Base-by-base conservation (phyloP, 768 basidiomycete genomes). In the Erythrobasidium yunnanense region DNA sequence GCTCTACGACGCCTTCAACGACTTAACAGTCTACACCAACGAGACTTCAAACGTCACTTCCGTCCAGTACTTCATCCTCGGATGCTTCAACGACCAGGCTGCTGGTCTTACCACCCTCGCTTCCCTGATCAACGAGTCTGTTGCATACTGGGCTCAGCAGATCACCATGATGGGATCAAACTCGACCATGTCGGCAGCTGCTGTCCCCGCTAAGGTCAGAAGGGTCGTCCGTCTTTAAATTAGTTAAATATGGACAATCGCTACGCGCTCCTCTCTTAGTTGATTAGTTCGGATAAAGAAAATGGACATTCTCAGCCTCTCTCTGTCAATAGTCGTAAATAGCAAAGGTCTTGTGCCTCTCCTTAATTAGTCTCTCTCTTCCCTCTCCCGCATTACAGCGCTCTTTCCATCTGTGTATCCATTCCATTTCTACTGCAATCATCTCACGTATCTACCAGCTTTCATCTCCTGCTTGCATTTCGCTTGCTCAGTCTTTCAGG, bases 1-100 rank as follows among this genome's bases (percentile, higher is more conserved):
- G 15, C 13, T 46, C 13, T 58, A 58, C 56, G 32, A 58, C 45
- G 38, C 56, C 2, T 58, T 58, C 56, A 32, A 58, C 35, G 56
- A 58, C 22, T 17, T 58, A 4, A 58, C 38, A 4, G 56, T 58
- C 42, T 58, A 58, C 56, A 58, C n/a, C 35, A 58, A 58, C 45
- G 27, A 8, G 35, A 58, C 56, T 4, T 42, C 56, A 34, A 58
- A 58, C 35, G 11, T 22, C 20, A 58, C 56, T 20, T 7, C 27
- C 35, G 38, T 58, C 45, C 56, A 58, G 56, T 58, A 58, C 56
- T 58, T 58, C 56, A 58, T 58, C 38, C 56, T 58, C 35, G 56
- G 35, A 42, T 58, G 56, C 56, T 58, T 58, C 56, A 58, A 46
- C 56, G 42, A 58, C 35, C 56, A 58, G 38, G 29, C 56, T 22